Percentiles rank a stretch among this genome's conserved stretches.
phyloP scores from a whole-genome alignment of 1,284 basidiomycete genomes.

The Exobasidium rhododendri region DNA sequence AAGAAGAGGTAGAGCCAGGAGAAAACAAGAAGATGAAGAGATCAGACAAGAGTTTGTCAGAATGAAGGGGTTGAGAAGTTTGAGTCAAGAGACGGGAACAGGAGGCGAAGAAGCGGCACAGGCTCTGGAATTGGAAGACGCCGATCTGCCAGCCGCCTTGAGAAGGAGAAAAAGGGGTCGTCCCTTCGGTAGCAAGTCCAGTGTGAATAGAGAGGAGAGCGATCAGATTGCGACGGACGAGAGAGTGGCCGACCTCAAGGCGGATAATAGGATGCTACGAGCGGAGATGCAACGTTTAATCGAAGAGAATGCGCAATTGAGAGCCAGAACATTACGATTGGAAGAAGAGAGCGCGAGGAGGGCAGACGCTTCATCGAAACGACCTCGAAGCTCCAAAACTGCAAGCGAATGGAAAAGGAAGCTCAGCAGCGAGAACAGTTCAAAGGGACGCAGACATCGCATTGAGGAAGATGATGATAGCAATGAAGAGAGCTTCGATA shows the following conservation, averaged over 20 bases:
- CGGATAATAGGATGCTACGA: conserved; percentile 11
- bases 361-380: neutral
- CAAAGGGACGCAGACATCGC: neutral
- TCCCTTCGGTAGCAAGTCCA: conserved; percentile 2
- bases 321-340: conserved; percentile 1
- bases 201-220: neutral
- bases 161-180: conserved; percentile 6
- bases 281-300: conserved; percentile 6
- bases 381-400: neutral
- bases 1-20: neutral
- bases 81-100: neutral
- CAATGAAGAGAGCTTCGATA: neutral
- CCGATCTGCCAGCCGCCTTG: neutral
- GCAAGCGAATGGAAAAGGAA: neutral
- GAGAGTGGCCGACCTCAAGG: neutral
- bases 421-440: neutral
- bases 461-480: neutral
- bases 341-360: neutral
- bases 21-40: conserved; percentile 9
- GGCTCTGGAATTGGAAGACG: neutral
- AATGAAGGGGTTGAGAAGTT: neutral
- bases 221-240: neutral
- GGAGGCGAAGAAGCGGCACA: neutral
- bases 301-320: conserved; percentile 11
- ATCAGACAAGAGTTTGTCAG: conserved; percentile 6